Percentiles rank a stretch among this genome's conserved stretches.
phyloP scores from a whole-genome alignment of 129 eudicot genomes.

The Logfia minima region DNA sequence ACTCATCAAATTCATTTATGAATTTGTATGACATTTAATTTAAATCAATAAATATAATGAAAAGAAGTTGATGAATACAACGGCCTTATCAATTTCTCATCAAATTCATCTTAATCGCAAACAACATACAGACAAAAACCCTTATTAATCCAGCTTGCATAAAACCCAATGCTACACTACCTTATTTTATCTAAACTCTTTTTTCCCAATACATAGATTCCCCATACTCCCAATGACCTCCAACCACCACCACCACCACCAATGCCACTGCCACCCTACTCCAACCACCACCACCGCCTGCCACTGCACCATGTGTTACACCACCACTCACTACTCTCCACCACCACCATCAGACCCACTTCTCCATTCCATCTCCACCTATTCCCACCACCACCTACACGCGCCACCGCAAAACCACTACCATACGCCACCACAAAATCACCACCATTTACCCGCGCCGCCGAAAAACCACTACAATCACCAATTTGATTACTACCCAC shows the following conservation, averaged over 20 bases:
- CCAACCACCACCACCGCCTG: constrained; percentile 35
- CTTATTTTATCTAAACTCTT: background rate
- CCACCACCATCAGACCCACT: constrained; percentile 37
- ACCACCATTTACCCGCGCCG: constrained; percentile 19
- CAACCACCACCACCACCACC: constrained; percentile 41
- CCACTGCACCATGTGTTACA: constrained; percentile 40
- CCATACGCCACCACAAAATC: constrained; percentile 32
- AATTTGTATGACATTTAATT: too few relatives aligned
- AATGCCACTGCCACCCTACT: constrained; percentile 35
- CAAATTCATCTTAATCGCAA: constrained; percentile 7
- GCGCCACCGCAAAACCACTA: constrained; percentile 34
- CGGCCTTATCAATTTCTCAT: background rate
- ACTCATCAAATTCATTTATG: constrained; percentile 14
- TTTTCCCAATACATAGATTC: constrained; percentile 25
- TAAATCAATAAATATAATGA: too few relatives aligned
- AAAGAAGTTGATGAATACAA: background rate
- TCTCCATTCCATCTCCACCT: constrained; percentile 40
- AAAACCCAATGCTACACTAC: constrained; percentile 26
- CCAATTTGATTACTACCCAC: background rate
- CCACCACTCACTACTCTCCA: constrained; percentile 27
- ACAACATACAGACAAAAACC: constrained; percentile 17
- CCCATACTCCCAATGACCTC: constrained; percentile 43
- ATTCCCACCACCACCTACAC: constrained; percentile 35
- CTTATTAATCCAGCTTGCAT: constrained; percentile 5
- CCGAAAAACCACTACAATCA: constrained; percentile 36